Evolutionary conservation across 176 grass and related monocot genomes (phyloP), one percentile per base, ranked within the genome.

Genomic region (Lolium rigidum): DNA sequence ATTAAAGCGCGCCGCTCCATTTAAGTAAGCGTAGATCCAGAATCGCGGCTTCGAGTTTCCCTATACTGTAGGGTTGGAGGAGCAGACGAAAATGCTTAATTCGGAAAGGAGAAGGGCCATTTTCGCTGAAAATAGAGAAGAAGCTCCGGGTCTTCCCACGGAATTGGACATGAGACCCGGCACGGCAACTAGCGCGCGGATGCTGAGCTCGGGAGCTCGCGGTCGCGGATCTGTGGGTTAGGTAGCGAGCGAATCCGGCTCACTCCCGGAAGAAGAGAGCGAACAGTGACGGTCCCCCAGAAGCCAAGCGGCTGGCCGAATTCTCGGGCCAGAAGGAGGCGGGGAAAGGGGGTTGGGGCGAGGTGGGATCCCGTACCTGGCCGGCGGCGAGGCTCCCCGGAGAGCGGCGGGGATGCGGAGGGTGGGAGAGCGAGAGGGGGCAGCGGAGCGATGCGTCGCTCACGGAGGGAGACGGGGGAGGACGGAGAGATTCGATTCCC

Each of bases 401-500:
- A 7, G 60, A 58, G 57, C 82, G 70, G 82, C 50, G 70, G 43
- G 37, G 22, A 66, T 13, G 69, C 67, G 58, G 76, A 65, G 26
- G 16, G 2, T 35, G 26, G 16, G 26, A 4, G 69, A 16, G 61
- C 6, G 64, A 6, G n/a, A 8, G 1, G 48, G 8, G 46, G 13
- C 14, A 15, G 26, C 61, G 51, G 28, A 18, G 83, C 77, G 77
- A 85, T 47, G 76, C 68, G 87, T 69, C 66, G 58, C 44, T 77
- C 88, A 86, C 83, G 78, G 87, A 0, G n/a, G 6, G 55, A 1
- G 44, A 47, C 10, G 44, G 54, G 15, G 18, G 2, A n/a, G 7
- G 31, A 3, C 31, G 10, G 20, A 20, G 57, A 90, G 88, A 90
- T 86, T 77, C 88, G 83, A 89, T 89, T 86, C 72, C 79, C 72